Percentiles rank a stretch among this genome's conserved stretches.
Evolutionary conservation across 2,329 filamentous ascomycete species (phyloP).

Genomic region (Calonectria naviculata): DNA sequence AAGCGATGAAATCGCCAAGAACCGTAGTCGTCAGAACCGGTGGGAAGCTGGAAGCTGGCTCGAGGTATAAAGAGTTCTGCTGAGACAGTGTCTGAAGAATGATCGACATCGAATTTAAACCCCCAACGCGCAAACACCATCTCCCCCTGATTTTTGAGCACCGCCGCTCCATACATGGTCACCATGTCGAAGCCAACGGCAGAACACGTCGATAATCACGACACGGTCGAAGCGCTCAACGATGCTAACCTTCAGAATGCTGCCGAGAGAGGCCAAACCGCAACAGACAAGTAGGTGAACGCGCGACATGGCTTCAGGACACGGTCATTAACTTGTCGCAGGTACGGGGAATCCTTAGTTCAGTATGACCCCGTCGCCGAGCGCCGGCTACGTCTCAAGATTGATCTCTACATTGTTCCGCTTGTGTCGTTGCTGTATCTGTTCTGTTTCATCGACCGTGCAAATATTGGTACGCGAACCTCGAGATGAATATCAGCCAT

Average conservation of each 20-base stretch:
- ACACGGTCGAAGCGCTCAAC: constrained; percentile 12
- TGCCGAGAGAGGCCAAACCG: constrained; percentile 6
- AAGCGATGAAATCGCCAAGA: background rate
- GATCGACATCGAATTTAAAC: background rate
- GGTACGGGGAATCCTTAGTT: constrained; percentile 18
- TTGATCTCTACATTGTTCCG: constrained; percentile 3
- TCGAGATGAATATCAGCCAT: background rate
- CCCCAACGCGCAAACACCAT: background rate
- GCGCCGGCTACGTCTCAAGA: constrained; percentile 67
- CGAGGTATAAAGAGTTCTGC: background rate
- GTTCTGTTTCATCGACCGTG: background rate
- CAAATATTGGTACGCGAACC: background rate
- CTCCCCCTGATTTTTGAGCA: background rate
- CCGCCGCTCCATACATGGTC: background rate
- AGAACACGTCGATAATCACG: constrained; percentile 7
- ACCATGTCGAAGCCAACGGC: constrained; percentile 4
- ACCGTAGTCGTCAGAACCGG: background rate
- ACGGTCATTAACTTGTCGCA: background rate
- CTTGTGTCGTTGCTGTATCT: background rate
- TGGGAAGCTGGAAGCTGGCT: background rate
- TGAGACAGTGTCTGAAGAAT: background rate
- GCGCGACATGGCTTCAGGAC: background rate
- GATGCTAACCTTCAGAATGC: constrained; percentile 6
- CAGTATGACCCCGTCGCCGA: constrained; percentile 51
- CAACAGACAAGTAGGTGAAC: constrained; percentile 11